Base-by-base conservation (phyloP, 176 grass and related monocot species). In the Bothriochloa decipiens region DNA sequence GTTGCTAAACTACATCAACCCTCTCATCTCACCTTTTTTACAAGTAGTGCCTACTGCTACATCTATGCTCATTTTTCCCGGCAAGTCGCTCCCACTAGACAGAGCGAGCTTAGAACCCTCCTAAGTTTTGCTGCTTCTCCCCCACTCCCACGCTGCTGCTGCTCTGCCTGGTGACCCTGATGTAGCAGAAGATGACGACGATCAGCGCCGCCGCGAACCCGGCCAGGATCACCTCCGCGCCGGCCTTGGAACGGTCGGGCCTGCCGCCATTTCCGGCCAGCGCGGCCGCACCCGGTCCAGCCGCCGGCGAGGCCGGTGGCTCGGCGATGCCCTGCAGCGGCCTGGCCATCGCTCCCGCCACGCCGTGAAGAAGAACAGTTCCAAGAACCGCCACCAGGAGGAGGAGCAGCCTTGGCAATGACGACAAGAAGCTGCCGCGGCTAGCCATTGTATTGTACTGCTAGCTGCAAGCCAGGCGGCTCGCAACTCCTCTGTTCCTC, bases 191-290 rank as follows among this genome's bases (percentile, higher is more conserved):
- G 68, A 97, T 78, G 53, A 88, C 82, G 46, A 84, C 86, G 26
- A 92, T 37, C 20, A 92, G 28, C 3, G 86, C 92, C 4, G 91
- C 85, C 1, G 89, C 94, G 35, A 97, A 97, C 41, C 90, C 92
- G 27, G 68, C 92, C 4, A 97, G 92, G 85, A 97, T 97, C 47
- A 97, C 83, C 25, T 97, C 94, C 6, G 77, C 89, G 23, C 92
- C 94, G 46, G 94, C 92, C 55, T 89, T 81, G 1, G 90, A 97
- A n/a, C 82, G 67, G 76, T 92, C 90, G 3, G 83, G 75, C 79
- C 52, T 77, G 23, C 45, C 52, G 6, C 65, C 68, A 49, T 1
- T 35, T 7, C 80, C 58, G 40, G 25, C 8, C 40, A 53, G 62
- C 45, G 74, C 27, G 23, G 41, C 42, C 3, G 20, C 83, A 5